phyloP scores from a whole-genome alignment of 1,139 yeast species.

The Sugiyamaella castrensis region DNA sequence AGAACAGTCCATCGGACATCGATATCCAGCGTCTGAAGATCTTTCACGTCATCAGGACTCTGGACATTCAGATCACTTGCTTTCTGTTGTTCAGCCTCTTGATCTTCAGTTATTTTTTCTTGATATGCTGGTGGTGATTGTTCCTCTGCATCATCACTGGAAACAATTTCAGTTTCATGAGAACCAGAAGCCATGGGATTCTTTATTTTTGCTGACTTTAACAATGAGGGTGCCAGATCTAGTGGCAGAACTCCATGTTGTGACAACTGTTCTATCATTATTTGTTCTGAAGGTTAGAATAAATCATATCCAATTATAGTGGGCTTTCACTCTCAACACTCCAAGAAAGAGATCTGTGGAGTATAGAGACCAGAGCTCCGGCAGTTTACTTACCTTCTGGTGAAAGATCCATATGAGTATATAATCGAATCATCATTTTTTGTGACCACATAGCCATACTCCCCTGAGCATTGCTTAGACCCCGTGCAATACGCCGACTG shows the following conservation, averaged over 20 bases:
- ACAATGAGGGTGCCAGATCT: slow-evolving; percentile 61
- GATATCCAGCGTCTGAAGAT: slow-evolving; percentile 49
- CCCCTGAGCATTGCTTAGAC: slow-evolving; percentile 67
- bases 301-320: no score
- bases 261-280: slow-evolving; percentile 84
- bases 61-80: slow-evolving; percentile 25
- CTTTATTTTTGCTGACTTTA: slow-evolving; percentile 30
- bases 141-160: slow-evolving; percentile 13
- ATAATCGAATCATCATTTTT: slow-evolving; percentile 65
- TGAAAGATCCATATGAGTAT: slow-evolving; percentile 73
- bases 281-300: slow-evolving; percentile 47
- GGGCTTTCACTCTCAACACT: no score
- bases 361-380: no score
- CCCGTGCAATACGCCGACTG: slow-evolving; percentile 44
- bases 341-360: no score
- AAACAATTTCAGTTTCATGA: slow-evolving; percentile 5
- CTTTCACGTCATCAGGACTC: slow-evolving; percentile 40
- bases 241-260: slow-evolving; percentile 74
- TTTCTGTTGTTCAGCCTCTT: slow-evolving; percentile 3
- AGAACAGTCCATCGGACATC: slow-evolving; percentile 91
- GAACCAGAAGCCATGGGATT: slow-evolving; percentile 29
- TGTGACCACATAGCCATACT: slow-evolving; percentile 86
- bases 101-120: slow-evolving; percentile 7
- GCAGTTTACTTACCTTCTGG: slow-evolving; percentile 47
- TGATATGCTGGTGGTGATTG: slow-evolving; percentile 4